phyloP scores from a whole-genome alignment of 345 rosid species.

The Pistacia atlantica region DNA sequence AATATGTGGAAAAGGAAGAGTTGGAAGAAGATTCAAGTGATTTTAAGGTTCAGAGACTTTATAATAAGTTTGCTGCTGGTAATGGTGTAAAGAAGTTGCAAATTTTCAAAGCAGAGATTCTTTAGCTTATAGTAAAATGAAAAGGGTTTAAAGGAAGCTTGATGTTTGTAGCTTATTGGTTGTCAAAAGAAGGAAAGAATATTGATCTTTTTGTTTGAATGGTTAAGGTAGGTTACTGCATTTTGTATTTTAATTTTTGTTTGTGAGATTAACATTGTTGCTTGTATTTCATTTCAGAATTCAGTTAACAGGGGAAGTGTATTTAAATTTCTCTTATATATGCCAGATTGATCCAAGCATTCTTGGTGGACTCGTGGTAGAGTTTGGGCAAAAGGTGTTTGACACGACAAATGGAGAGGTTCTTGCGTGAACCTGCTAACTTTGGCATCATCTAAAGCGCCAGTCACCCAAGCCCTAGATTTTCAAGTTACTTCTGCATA shows the following conservation, averaged over 20 bases:
- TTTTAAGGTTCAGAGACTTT: neutral
- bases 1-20: neutral
- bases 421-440: slow-evolving; percentile 71
- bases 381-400: slow-evolving; percentile 85
- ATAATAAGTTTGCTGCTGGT: neutral
- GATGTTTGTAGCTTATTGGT: neutral
- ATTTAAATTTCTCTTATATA: slow-evolving; percentile 1
- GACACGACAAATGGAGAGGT: slow-evolving; percentile 94
- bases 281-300: neutral
- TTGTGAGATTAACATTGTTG: neutral
- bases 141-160: neutral
- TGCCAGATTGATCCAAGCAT: slow-evolving; percentile 86
- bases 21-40: neutral
- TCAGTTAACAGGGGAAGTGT: neutral
- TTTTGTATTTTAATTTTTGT: too few relatives aligned
- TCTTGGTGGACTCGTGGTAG: slow-evolving; percentile 86
- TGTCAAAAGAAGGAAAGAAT: neutral
- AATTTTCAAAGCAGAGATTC: neutral
- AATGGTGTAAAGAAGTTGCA: neutral
- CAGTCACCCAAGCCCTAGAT: neutral
- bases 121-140: neutral
- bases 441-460: slow-evolving; percentile 33
- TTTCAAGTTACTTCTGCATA: slow-evolving; percentile 15
- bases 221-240: too few relatives aligned
- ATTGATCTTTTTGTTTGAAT: neutral